Evolutionary conservation across 768 basidiomycete genomes (phyloP).

Genomic region (Mycena belliarum): DNA sequence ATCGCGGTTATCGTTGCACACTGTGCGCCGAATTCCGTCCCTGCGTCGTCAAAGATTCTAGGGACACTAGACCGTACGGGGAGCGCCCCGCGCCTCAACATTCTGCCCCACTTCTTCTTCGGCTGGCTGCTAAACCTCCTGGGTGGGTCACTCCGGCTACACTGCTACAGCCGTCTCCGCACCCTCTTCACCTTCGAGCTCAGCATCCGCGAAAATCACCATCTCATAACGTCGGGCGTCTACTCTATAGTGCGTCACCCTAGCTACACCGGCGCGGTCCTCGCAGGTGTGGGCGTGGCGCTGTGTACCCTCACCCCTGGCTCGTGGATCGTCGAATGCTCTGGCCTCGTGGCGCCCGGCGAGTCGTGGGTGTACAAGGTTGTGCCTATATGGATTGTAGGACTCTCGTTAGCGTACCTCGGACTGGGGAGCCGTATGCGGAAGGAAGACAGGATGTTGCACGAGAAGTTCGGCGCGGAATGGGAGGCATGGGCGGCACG

Average conservation of each 20-base stretch:
- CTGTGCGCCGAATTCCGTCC: not conserved
- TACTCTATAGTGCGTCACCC: conserved; percentile 34
- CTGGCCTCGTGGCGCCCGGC: not conserved
- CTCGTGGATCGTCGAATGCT: conserved; percentile 18
- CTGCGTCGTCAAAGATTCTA: conserved; percentile 11
- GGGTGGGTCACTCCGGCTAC: not conserved
- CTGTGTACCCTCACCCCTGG: conserved; percentile 15
- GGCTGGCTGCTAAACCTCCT: not conserved
- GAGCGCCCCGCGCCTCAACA: not conserved
- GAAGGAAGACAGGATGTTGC: conserved; percentile 18
- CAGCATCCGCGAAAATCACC: conserved; percentile 32
- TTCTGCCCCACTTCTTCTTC: not conserved
- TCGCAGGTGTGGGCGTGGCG: conserved; percentile 26
- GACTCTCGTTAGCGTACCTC: not conserved
- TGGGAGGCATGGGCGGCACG: conserved; percentile 17
- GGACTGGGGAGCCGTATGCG: conserved; percentile 3
- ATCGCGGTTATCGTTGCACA: conserved; percentile 21
- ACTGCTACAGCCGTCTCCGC: conserved; percentile 25
- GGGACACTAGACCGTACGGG: conserved; percentile 1
- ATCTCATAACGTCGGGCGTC: conserved; percentile 28
- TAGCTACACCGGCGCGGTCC: conserved; percentile 25
- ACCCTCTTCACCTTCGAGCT: conserved; percentile 26
- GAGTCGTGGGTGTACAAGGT: not conserved
- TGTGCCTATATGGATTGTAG: not conserved
- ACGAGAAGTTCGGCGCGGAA: conserved; percentile 10